Evolutionary conservation across 306 rosid species (phyloP), one percentile per base, ranked within the genome.

Genomic region (Castanea crenata): DNA sequence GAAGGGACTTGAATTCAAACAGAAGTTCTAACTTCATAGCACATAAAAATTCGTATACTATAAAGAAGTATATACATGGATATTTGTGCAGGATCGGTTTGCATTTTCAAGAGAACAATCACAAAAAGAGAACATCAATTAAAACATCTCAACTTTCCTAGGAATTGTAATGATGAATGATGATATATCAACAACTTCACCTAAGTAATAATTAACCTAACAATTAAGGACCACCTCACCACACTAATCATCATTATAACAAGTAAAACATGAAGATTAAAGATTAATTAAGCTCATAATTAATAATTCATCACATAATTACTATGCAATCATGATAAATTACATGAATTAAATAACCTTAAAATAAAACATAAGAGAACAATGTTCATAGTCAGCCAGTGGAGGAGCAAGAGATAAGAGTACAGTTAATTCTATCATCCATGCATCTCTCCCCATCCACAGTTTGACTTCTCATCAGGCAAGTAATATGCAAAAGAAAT

Each of bases 101-200:
- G 58, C 55, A 78, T 78, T 79, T 69, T 71, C 69, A n/a, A 83
- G 80, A 77, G 85, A 83, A 86, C 78, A 86, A 80, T 83, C 78
- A 63, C 67, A 46, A 44, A 59, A 59, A 65, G 41, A 23, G 56
- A 56, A 23, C 68, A 76, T 76, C 59, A 71, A 35, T 31, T 16
- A 65, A 55, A 51, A 9, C 76, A 81, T 78, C 49, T 61, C 61
- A 32, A 57, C 25, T 21, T 16, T 34, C 25, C 10, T 23, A 31
- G 68, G 25, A 46, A 44, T 14, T 52, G 27, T 14, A 52, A 44
- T 69, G 72, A 78, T 74, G 13, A 55, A 73, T 74, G 51, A 44
- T 61, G 15, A 29, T 58, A 38, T 74, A 71, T 59, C 57, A 38
- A 41, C 75, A 34, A 75, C 79, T 77, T 78, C 69, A 6, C 21